A percentile compares a stretch with the other conserved stretches of the same genome.
These are phyloP conservation scores for Mortierella hygrophila DNA, from an alignment of 192 early-diverging fungal genomes.

Conservation along the genomic window DNA sequence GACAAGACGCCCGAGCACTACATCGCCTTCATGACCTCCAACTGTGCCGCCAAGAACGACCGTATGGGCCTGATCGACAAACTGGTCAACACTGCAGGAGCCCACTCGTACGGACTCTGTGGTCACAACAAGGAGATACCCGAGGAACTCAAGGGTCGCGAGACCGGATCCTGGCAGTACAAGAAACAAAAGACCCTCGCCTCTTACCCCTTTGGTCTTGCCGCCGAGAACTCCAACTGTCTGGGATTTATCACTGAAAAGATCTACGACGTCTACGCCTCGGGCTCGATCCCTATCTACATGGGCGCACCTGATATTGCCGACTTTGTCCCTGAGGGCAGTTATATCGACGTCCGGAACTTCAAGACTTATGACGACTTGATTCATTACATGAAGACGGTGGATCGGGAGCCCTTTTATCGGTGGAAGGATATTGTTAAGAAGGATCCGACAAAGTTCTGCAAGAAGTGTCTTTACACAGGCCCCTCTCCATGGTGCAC, in stretches of 20 bases:
- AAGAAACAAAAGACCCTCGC: constrained; percentile 20
- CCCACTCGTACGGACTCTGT: constrained; percentile 47
- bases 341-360: constrained; percentile 11
- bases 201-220: constrained; percentile 30
- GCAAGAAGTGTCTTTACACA: constrained; percentile 13
- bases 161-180: background rate
- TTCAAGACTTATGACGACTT: constrained; percentile 20
- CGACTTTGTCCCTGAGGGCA: constrained; percentile 36
- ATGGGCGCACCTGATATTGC: constrained; percentile 48
- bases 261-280: constrained; percentile 36
- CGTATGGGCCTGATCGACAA: constrained; percentile 27
- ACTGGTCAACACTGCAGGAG: constrained; percentile 22
- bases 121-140: constrained; percentile 29
- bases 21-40: constrained; percentile 28
- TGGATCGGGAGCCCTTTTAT: constrained; percentile 1
- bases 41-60: constrained; percentile 38
- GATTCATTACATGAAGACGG: background rate
- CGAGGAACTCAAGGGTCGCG: background rate
- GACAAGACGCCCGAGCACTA: constrained; percentile 26
- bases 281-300: constrained; percentile 50
- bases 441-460: constrained; percentile 13
- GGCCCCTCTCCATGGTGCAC: background rate
- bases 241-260: constrained; percentile 53
- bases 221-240: constrained; percentile 50
- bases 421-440: constrained; percentile 15